Base-by-base conservation (phyloP, 495 filamentous ascomycete genomes). In the Lasiosphaeria miniovina region DNA sequence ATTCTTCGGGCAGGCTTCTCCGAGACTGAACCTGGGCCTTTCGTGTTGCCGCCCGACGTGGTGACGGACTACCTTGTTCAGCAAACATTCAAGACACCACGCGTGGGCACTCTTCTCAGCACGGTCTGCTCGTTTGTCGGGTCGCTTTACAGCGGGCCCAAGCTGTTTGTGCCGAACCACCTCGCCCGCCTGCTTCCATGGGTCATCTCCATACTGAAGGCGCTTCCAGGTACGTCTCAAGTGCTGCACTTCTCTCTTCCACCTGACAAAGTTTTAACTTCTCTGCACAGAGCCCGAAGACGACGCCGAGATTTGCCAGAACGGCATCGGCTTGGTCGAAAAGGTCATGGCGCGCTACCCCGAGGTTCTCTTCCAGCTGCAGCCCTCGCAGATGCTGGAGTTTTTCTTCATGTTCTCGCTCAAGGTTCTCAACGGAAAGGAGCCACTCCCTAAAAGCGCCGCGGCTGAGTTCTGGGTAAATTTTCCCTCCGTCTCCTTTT, bases 401-500 rank as follows among this genome's bases (percentile, higher is more conserved):
- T 82, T 82, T 58, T 78, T 94, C n/a, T 85, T 96, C 67, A 74
- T 88, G 35, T 96, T 96, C 68, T 83, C 85, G 1, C 80, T 96
- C 41, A 78, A 86, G 60, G 84, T 89, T 40, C 73, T 98, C 17
- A 77, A 82, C 41, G 86, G 86, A 8, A 82, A 80, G 3, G 92
- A 97, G 40, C 83, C 88, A 0, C 78, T 97, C 36, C 89, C 91
- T 1, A 93, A 96, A 69, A 83, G 82, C 41, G 85, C 90, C 4
- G 88, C 92, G 0, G 84, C 86, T 34, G 80, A 86, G 33, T 93
- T 97, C 64, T 97, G 93, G 92, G 85, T 90, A 64, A 68, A 82
- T 61, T 17, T 24, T 34, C 11, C 11, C 31, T 0, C n/a, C 31
- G 33, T 46, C 46, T 40, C 46, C 70, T 62, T 17, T 24, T 24